A percentile compares a stretch with the other conserved stretches of the same genome.
Evolutionary conservation across 495 filamentous ascomycete genomes (phyloP).

Genomic region (Aspergillus incahuasiensis): DNA sequence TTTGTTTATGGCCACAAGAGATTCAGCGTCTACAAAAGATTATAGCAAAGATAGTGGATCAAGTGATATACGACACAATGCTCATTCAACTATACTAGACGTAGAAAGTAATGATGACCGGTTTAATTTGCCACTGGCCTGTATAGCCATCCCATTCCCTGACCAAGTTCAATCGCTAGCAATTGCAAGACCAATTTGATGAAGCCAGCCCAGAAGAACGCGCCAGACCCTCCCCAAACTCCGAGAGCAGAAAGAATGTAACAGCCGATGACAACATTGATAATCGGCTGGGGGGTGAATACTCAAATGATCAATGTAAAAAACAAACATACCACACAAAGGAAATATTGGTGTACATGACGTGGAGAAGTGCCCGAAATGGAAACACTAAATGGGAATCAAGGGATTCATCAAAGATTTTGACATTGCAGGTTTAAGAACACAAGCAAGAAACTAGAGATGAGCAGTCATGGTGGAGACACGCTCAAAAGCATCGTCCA

Average conservation of each 20-base stretch:
- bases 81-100: not conserved
- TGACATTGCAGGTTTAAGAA: constrained; percentile 17
- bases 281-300: not conserved
- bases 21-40: no score
- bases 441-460: constrained; percentile 34
- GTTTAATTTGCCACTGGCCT: not conserved
- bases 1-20: no score
- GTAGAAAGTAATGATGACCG: not conserved
- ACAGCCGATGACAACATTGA: not conserved
- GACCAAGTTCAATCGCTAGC: not conserved
- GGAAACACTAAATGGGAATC: constrained; percentile 4
- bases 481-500: constrained; percentile 48
- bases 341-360: constrained; percentile 15
- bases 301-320: constrained; percentile 16
- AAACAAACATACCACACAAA: constrained; percentile 14
- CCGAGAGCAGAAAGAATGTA: constrained; percentile 4
- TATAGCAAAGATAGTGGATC: no score
- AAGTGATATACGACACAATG: no score
- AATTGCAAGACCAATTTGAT: not conserved
- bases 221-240: not conserved
- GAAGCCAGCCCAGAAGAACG: not conserved
- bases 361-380: constrained; percentile 5
- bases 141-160: constrained; percentile 5
- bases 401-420: constrained; percentile 9
- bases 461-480: constrained; percentile 44